These are phyloP conservation scores for Termitomyces sp. DNA, from an alignment of 768 basidiomycete species.

Conservation along the genomic window DNA sequence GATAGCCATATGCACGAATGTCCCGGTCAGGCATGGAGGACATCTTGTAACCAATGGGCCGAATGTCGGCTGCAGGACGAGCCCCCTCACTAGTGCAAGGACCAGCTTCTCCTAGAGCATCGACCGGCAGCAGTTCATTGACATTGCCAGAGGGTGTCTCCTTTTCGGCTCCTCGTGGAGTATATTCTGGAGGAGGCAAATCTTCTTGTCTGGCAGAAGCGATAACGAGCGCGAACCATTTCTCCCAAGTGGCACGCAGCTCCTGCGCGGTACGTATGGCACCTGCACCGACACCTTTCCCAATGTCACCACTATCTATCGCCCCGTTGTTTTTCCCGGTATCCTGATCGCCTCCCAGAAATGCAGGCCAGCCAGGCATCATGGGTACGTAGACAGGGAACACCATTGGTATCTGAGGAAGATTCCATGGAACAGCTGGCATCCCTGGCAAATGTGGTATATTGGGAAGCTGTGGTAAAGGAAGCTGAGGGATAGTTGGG, in stretches of 20 bases:
- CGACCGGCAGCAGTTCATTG: conserved; percentile 4
- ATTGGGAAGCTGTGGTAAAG: conserved; percentile 49
- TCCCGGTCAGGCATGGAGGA: conserved; percentile 56
- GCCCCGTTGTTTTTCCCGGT: conserved; percentile 21
- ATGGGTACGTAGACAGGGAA: conserved; percentile 76
- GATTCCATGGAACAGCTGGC: conserved; percentile 54
- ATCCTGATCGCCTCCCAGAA: conserved; percentile 46
- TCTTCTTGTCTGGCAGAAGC: conserved; percentile 47
- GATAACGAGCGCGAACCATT: conserved; percentile 56
- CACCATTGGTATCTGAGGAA: conserved; percentile 68
- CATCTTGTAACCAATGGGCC: conserved; percentile 40
- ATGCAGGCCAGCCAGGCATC: conserved; percentile 57
- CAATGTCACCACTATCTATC: conserved; percentile 25
- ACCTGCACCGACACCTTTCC: conserved; percentile 32
- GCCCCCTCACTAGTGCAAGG: conserved; percentile 3
- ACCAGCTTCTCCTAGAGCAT: conserved; percentile 7
- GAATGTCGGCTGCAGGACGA: conserved; percentile 25
- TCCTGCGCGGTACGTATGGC: conserved; percentile 53
- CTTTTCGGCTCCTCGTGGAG: conserved; percentile 43
- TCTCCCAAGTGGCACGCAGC: conserved; percentile 69
- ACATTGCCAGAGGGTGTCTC: conserved; percentile 3
- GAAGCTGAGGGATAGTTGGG: conserved; percentile 41
- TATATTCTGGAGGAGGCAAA: conserved; percentile 68
- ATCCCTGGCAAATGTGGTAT: conserved; percentile 67
- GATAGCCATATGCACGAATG: conserved; percentile 62